Percentiles rank a stretch among this genome's conserved stretches.
These are phyloP conservation scores for Neurospora sp. DNA, from an alignment of 495 filamentous ascomycete species.

Conservation along the genomic window DNA sequence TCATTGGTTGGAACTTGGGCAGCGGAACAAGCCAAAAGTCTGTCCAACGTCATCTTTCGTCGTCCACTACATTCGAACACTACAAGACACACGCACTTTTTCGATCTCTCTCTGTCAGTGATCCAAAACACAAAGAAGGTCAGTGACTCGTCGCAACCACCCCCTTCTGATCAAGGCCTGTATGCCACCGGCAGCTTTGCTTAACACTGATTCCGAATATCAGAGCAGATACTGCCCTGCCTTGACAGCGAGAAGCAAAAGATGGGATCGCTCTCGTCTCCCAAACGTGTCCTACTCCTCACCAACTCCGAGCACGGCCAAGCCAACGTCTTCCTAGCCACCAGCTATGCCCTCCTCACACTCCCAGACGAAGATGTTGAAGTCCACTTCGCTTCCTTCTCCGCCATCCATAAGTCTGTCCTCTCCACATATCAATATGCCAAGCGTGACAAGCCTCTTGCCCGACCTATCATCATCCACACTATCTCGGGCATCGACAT, in stretches of 20 bases:
- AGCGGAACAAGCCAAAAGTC: not conserved
- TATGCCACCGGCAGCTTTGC: not conserved
- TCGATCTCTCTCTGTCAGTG: not conserved
- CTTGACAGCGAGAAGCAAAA: not conserved
- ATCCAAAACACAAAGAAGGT: not conserved
- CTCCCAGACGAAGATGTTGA: slow-evolving; percentile 26
- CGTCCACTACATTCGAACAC: not conserved
- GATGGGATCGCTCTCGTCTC: slow-evolving; percentile 12
- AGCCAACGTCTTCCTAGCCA: slow-evolving; percentile 45
- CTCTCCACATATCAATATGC: slow-evolving; percentile 9
- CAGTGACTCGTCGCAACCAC: not conserved
- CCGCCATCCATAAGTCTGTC: slow-evolving; percentile 22
- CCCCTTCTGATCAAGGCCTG: not conserved
- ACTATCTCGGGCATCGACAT: slow-evolving; percentile 34
- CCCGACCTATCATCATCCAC: slow-evolving; percentile 22
- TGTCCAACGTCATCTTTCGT: not conserved
- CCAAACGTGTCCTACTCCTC: slow-evolving; percentile 35
- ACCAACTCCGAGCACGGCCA: slow-evolving; percentile 49
- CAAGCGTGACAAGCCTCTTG: slow-evolving; percentile 17
- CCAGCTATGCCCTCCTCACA: slow-evolving; percentile 39
- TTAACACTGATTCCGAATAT: not conserved
- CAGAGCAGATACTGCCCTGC: not conserved
- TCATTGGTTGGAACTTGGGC: not conserved
- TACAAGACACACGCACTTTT: not conserved
- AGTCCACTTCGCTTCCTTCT: slow-evolving; percentile 45